These are phyloP conservation scores for Prunus mume DNA, from an alignment of 306 rosid genomes.

Conservation along the genomic window DNA sequence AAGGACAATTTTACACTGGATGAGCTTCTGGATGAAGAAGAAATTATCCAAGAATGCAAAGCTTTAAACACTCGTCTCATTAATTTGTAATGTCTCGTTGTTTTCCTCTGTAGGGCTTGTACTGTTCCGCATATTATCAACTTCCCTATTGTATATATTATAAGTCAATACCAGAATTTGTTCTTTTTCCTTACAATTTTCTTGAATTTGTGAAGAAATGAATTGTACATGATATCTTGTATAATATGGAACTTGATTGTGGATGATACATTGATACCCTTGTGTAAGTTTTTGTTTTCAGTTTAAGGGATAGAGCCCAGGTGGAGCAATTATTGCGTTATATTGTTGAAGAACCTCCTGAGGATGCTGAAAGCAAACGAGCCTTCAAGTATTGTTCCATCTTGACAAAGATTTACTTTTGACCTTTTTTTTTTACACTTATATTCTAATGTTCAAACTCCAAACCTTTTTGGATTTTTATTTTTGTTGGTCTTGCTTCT, in stretches of 20 bases:
- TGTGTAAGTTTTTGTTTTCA: slow-evolving; percentile 32
- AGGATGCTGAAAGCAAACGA: slow-evolving; percentile 89
- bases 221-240: background rate
- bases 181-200: background rate
- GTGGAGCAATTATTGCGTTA: slow-evolving; percentile 83
- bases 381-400: slow-evolving; percentile 69
- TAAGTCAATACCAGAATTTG: background rate
- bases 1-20: slow-evolving; percentile 91
- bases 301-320: slow-evolving; percentile 90
- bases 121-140: background rate
- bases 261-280: slow-evolving; percentile 5
- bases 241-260: slow-evolving; percentile 18
- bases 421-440: background rate
- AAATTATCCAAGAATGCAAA: slow-evolving; percentile 99
- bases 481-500: slow-evolving; percentile 19
- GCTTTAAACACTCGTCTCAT: slow-evolving; percentile 94
- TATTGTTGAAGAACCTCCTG: slow-evolving; percentile 85
- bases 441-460: background rate
- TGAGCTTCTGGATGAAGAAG: slow-evolving; percentile 98
- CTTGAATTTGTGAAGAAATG: background rate
- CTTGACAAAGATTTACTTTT: slow-evolving; percentile 16
- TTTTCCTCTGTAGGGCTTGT: slow-evolving; percentile 4
- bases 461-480: background rate
- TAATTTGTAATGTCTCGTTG: slow-evolving; percentile 61
- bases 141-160: background rate